Conservation (phyloP, 1,284 basidiomycete genomes). For the Microbotryum scabiosae region DNA sequence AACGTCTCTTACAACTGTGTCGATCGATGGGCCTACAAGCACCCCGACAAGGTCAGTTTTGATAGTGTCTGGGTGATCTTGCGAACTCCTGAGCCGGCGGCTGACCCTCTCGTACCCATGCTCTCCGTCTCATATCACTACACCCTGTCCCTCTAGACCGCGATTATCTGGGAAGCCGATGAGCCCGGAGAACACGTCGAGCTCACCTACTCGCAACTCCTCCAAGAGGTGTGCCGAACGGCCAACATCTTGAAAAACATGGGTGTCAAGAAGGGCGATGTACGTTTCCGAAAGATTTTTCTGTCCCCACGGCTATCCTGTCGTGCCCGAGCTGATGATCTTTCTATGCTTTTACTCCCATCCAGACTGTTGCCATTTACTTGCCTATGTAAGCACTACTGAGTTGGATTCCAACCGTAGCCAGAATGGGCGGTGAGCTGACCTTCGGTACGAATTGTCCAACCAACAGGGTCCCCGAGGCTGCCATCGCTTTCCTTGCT, state of each 20-base stretch:
- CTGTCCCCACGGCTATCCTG: neutral
- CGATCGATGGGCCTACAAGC: conserved; percentile 85
- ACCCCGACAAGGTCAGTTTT: conserved; percentile 68
- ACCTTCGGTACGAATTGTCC: neutral
- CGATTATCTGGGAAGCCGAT: conserved; percentile 98
- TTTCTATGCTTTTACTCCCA: no score
- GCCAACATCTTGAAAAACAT: conserved; percentile 86
- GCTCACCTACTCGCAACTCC: conserved; percentile 74
- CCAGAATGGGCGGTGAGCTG: neutral
- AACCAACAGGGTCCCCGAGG: conserved; percentile 47
- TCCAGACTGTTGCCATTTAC: conserved; percentile 68
- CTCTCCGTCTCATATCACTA: neutral
- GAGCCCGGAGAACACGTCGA: conserved; percentile 74
- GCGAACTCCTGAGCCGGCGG: no score
- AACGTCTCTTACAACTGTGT: conserved; percentile 92
- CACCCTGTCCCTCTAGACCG: conserved; percentile 49
- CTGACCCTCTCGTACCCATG: neutral
- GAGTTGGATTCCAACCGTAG: conserved; percentile 5
- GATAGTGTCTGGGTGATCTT: neutral
- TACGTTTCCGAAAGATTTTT: conserved; percentile 8
- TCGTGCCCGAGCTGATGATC: neutral
- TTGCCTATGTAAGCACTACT: conserved; percentile 34
- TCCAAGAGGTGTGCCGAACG: conserved; percentile 77
- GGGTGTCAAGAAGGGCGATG: conserved; percentile 94
- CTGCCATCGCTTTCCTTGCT: conserved; percentile 89